phyloP scores from a whole-genome alignment of 345 rosid species.

The Luvunga scandens region DNA sequence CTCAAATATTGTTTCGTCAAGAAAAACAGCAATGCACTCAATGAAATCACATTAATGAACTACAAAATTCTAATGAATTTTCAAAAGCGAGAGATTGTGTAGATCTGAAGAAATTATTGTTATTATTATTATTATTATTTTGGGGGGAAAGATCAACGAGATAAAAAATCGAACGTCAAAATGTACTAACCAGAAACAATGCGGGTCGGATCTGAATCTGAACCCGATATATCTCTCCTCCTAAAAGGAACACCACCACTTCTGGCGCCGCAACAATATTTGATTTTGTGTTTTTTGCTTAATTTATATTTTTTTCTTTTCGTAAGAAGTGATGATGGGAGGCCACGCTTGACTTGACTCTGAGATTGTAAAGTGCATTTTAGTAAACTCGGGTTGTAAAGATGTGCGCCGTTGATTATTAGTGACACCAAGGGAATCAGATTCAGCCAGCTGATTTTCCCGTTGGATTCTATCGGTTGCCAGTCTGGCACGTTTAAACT shows the following conservation, averaged over 20 bases:
- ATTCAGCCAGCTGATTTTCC: not conserved
- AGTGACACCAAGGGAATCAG: constrained; percentile 3
- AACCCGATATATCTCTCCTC: not conserved
- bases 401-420: constrained; percentile 33
- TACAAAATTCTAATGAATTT: not conserved
- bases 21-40: constrained; percentile 9
- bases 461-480: constrained; percentile 32
- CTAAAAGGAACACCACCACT: not conserved
- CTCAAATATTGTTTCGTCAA: not conserved
- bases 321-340: not conserved
- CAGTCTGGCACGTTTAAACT: constrained; percentile 29
- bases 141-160: not conserved
- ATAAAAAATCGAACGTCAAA: not conserved
- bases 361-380: not conserved
- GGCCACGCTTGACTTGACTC: not conserved
- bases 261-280: constrained; percentile 3
- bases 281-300: not conserved
- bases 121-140: not conserved
- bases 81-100: not conserved
- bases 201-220: constrained; percentile 27
- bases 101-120: not conserved
- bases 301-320: not conserved
- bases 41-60: not conserved
- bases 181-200: constrained; percentile 19
- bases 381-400: too few species aligned